phyloP scores from a whole-genome alignment of 2,329 filamentous ascomycete species.

The Botrytis paeoniae region DNA sequence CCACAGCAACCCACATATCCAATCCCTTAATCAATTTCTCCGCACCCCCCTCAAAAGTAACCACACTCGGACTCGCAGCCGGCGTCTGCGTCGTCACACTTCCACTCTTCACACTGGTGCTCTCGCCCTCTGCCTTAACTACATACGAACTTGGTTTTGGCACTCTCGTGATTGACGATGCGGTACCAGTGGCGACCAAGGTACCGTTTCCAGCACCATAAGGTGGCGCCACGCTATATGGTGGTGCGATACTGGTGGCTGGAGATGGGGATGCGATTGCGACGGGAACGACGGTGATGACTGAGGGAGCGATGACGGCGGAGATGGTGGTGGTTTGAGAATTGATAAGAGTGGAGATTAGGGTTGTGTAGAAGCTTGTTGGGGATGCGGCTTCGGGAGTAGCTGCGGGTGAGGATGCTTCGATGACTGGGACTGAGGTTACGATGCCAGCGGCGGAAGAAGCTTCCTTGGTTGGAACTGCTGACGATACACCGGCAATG shows the following conservation, averaged over 20 bases:
- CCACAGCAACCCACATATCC: not conserved
- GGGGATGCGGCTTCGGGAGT: not conserved
- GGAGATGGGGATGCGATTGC: not conserved
- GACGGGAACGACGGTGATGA: slow-evolving; percentile 1
- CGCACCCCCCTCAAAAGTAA: not conserved
- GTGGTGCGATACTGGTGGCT: not conserved
- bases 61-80: not conserved
- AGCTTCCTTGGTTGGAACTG: not conserved
- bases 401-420: not conserved
- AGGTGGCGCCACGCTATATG: not conserved
- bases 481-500: not conserved
- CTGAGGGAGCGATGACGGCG: not conserved
- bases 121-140: not conserved
- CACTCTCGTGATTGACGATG: not conserved
- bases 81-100: not conserved
- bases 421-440: not conserved
- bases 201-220: not conserved
- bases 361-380: not conserved
- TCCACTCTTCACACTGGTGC: not conserved
- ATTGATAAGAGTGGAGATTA: not conserved
- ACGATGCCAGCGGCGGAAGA: not conserved
- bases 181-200: not conserved
- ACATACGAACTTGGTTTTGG: not conserved
- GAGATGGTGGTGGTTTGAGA: slow-evolving; percentile 1
- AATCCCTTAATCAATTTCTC: not conserved